Percentiles rank a stretch among this genome's conserved stretches.
phyloP scores from a whole-genome alignment of 2,329 filamentous ascomycete genomes.

The Ceratocystiopsis brevicomis region DNA sequence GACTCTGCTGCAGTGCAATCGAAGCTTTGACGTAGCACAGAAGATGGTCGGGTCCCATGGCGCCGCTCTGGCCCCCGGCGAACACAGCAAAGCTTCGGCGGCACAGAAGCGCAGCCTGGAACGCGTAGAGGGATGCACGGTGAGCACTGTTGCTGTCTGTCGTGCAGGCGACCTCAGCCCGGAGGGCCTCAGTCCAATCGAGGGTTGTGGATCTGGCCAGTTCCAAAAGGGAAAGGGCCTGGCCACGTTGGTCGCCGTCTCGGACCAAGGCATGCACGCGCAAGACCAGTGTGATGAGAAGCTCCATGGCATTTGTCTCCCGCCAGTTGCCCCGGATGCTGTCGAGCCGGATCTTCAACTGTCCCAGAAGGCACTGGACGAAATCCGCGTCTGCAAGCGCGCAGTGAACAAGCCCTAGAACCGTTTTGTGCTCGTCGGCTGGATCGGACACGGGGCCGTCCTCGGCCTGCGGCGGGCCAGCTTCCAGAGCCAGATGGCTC shows the following conservation, averaged over 20 bases:
- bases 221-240: constrained; percentile 18
- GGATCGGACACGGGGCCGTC: no score
- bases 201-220: constrained; percentile 24
- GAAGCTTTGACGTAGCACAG: constrained; percentile 1
- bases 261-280: constrained; percentile 16
- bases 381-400: constrained; percentile 31
- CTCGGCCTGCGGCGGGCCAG: constrained; percentile 24
- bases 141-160: constrained; percentile 19
- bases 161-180: constrained; percentile 22
- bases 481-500: constrained; percentile 31
- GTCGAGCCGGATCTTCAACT: constrained; percentile 24
- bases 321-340: constrained; percentile 36
- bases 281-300: constrained; percentile 31
- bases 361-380: constrained; percentile 25
- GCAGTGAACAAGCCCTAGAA: constrained; percentile 26
- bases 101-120: constrained; percentile 39
- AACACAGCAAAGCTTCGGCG: constrained; percentile 18
- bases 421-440: constrained; percentile 7
- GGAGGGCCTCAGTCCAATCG: constrained; percentile 30
- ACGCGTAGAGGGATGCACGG: constrained; percentile 23
- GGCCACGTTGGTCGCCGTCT: constrained; percentile 1
- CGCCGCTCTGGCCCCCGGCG: not conserved
- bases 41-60: not conserved
- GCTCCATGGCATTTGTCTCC: constrained; percentile 38
- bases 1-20: constrained; percentile 5